Conservation (phyloP, 768 basidiomycete genomes). For the Lactarius deliciosus region DNA sequence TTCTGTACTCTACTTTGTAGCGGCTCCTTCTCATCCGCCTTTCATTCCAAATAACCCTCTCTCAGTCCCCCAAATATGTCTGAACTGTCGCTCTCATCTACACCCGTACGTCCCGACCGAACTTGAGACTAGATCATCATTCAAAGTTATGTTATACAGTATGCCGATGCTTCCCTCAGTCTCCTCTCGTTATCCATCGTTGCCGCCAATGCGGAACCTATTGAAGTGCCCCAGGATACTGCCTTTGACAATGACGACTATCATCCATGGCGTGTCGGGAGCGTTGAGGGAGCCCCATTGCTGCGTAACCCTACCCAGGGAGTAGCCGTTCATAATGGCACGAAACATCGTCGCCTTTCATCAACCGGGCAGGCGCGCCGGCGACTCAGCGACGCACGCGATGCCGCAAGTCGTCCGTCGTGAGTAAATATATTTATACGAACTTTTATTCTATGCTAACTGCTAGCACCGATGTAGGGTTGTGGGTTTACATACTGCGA, state of each 20-base stretch:
- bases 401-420: constrained; percentile 73
- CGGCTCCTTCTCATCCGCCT: constrained; percentile 2
- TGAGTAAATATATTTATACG: constrained; percentile 43
- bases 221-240: constrained; percentile 38
- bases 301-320: constrained; percentile 29
- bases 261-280: constrained; percentile 17
- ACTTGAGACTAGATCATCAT: not conserved
- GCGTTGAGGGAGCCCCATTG: constrained; percentile 21
- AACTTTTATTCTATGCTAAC: constrained; percentile 10
- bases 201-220: constrained; percentile 51
- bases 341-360: constrained; percentile 66
- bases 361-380: constrained; percentile 70
- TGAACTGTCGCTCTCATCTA: constrained; percentile 2
- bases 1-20: constrained; percentile 24
- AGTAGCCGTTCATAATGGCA: constrained; percentile 31
- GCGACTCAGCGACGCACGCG: constrained; percentile 74
- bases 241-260: constrained; percentile 27
- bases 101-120: constrained; percentile 19
- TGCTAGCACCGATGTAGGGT: constrained; percentile 34
- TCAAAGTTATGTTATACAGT: constrained; percentile 9
- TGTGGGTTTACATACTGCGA: constrained; percentile 38
- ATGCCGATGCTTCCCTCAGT: constrained; percentile 37
- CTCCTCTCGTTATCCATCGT: constrained; percentile 69
- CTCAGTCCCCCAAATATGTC: constrained; percentile 20
- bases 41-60: constrained; percentile 2